phyloP scores from a whole-genome alignment of 768 basidiomycete genomes.

The Chalciporus sphaerocephalus region DNA sequence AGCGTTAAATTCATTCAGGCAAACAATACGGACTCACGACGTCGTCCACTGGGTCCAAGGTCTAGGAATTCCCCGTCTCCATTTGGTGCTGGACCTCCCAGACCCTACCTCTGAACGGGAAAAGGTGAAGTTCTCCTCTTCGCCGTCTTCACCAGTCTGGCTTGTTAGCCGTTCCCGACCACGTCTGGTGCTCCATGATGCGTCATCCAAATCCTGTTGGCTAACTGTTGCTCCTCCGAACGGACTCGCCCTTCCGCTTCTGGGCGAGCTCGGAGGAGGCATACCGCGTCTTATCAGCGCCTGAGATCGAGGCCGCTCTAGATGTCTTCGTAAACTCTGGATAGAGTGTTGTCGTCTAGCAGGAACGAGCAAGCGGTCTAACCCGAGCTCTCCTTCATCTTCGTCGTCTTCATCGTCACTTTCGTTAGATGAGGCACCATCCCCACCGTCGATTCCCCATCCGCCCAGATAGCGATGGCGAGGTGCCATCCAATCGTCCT shows the following conservation, averaged over 20 bases:
- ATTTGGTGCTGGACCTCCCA: constrained; percentile 22
- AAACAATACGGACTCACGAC: constrained; percentile 12
- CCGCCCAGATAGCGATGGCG: constrained; percentile 33
- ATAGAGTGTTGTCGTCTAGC: constrained; percentile 73
- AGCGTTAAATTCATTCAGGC: not conserved
- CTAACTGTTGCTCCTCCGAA: constrained; percentile 7
- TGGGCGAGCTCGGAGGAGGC: constrained; percentile 11
- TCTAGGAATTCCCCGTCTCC: constrained; percentile 33
- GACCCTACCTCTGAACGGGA: constrained; percentile 17
- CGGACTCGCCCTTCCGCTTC: constrained; percentile 17
- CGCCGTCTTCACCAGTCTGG: constrained; percentile 28
- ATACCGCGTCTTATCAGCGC: constrained; percentile 12
- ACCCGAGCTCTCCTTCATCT: constrained; percentile 56
- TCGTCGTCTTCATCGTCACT: constrained; percentile 38
- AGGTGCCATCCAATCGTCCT: constrained; percentile 48
- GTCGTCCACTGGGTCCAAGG: constrained; percentile 31
- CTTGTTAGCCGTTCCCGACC: constrained; percentile 26
- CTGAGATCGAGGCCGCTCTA: constrained; percentile 31
- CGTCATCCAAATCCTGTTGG: constrained; percentile 16
- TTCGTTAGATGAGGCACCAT: constrained; percentile 19
- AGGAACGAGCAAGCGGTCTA: constrained; percentile 64
- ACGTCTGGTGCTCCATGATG: constrained; percentile 20
- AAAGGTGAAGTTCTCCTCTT: constrained; percentile 23
- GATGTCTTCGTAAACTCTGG: constrained; percentile 62
- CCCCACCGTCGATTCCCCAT: constrained; percentile 26